Evolutionary conservation across 306 rosid genomes (phyloP).

Genomic region (Sicyos edulis): DNA sequence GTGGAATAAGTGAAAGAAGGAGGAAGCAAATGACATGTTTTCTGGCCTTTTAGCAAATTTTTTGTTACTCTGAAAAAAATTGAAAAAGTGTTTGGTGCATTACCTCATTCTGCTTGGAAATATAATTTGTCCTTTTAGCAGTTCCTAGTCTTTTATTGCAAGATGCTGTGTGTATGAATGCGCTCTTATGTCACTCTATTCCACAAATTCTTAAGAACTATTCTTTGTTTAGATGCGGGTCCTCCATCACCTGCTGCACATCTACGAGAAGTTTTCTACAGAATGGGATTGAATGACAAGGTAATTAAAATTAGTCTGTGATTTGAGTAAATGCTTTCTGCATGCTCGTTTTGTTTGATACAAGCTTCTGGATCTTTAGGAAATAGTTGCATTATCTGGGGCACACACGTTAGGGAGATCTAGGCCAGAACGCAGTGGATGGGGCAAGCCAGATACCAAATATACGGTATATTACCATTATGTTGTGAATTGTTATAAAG

Average conservation of each 20-base stretch:
- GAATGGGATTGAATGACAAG: constrained; percentile 92
- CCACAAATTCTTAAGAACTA: constrained; percentile 12
- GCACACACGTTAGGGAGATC: constrained; percentile 93
- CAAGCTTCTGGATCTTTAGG: constrained; percentile 45
- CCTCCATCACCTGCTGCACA: constrained; percentile 97
- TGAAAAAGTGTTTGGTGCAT: background rate
- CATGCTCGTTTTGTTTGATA: constrained; percentile 22
- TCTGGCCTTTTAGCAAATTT: background rate
- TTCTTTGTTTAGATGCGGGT: constrained; percentile 63
- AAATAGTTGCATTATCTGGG: constrained; percentile 95
- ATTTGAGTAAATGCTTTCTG: constrained; percentile 8
- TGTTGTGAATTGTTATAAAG: background rate
- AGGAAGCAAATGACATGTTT: background rate
- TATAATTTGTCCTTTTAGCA: background rate
- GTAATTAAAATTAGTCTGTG: constrained; percentile 31
- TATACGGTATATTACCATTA: constrained; percentile 52
- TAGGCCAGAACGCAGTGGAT: constrained; percentile 96
- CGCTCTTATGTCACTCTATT: background rate
- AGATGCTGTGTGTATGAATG: background rate
- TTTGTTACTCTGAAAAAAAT: background rate
- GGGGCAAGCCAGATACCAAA: constrained; percentile 98
- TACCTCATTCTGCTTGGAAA: background rate
- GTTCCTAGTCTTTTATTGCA: background rate
- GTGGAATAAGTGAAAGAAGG: background rate
- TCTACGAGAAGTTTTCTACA: constrained; percentile 81